Evolutionary conservation across 73 alveolate genomes (phyloP), one percentile per base, ranked within the genome.

Genomic region (Tetrahymena elliotti): DNA sequence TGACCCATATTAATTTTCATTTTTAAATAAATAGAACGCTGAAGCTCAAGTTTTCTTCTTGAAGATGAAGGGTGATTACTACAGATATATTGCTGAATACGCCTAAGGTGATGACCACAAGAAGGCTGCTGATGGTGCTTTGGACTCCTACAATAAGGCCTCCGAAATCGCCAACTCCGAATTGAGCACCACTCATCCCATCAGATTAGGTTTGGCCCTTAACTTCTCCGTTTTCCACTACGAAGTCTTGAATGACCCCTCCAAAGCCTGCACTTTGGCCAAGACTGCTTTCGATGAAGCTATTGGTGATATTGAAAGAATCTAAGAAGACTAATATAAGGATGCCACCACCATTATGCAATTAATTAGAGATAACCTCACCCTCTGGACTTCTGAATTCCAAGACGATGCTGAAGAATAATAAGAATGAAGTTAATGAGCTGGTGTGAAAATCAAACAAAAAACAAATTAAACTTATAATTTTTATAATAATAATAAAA

Each of bases 51-150:
- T 98, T 82, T 99, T 98, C 98, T 99, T 95, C 97, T 93, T 95
- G 68, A 99, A 99, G 97, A 98, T 99, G 98, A 98, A 98, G 93
- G 99, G 99, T n/a, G 99, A 99, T 94, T 98, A 98, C 93, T 97
- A 98, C 96, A 98, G 99, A 96, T 98, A 98, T 94, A 97, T 98
- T 36, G 98, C 99, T 27, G 99, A 98, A 95, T 97, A 95, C 96
- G 98, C 99, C 35, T 84, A 95, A 52, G 99, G 98, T 52, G 99
- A 95, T 47, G 93, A 95, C 93, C 98, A 97, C 95, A 98, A 97
- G 95, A 84, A 93, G 24, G 99, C 98, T 27, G 96, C 97, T 93
- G 97, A 93, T 52, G 98, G 98, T 83, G 99, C 99, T 31, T 96
- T 97, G 41, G 98, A 95, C 54, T 98, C 98, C 37, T 98, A 98